A percentile compares a stretch with the other conserved stretches of the same genome.
These are phyloP conservation scores for Begonia loranthoides DNA, from an alignment of 306 rosid genomes.

Conservation along the genomic window DNA sequence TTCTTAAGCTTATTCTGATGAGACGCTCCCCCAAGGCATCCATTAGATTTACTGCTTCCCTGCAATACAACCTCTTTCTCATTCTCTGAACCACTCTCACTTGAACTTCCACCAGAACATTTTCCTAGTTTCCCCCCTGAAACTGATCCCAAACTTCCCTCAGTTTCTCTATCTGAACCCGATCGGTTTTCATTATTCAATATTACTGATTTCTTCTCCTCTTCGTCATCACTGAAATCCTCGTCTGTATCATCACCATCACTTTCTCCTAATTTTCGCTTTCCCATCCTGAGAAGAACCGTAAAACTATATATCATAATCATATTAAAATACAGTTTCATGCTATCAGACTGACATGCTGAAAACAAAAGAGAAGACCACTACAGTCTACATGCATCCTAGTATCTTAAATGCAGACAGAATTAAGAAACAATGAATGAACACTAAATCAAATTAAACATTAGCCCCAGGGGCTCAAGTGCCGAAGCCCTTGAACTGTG, in stretches of 20 bases:
- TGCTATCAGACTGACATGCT: too few species aligned
- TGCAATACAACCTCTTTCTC: slow-evolving; percentile 38
- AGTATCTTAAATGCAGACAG: too few species aligned
- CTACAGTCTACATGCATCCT: too few species aligned
- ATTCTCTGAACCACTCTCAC: slow-evolving; percentile 68
- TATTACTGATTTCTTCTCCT: slow-evolving; percentile 36
- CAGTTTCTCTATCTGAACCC: slow-evolving; percentile 41
- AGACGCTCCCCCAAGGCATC: slow-evolving; percentile 13
- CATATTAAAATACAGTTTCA: neutral
- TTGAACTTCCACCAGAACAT: slow-evolving; percentile 31
- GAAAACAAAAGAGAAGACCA: too few species aligned
- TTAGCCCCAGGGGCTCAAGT: too few species aligned
- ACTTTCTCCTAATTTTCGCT: slow-evolving; percentile 49
- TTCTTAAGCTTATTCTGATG: slow-evolving; percentile 1
- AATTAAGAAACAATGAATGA: too few species aligned
- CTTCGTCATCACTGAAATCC: slow-evolving; percentile 26
- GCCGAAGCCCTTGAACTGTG: too few species aligned
- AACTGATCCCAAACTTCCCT: slow-evolving; percentile 57
- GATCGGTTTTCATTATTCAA: slow-evolving; percentile 34
- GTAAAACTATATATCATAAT: neutral
- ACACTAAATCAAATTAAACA: too few species aligned
- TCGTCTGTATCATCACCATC: slow-evolving; percentile 60
- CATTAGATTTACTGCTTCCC: slow-evolving; percentile 22
- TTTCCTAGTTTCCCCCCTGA: slow-evolving; percentile 34
- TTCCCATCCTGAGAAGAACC: slow-evolving; percentile 58